These are phyloP conservation scores for Trametes sanguinea DNA, from an alignment of 768 basidiomycete species.

Conservation along the genomic window DNA sequence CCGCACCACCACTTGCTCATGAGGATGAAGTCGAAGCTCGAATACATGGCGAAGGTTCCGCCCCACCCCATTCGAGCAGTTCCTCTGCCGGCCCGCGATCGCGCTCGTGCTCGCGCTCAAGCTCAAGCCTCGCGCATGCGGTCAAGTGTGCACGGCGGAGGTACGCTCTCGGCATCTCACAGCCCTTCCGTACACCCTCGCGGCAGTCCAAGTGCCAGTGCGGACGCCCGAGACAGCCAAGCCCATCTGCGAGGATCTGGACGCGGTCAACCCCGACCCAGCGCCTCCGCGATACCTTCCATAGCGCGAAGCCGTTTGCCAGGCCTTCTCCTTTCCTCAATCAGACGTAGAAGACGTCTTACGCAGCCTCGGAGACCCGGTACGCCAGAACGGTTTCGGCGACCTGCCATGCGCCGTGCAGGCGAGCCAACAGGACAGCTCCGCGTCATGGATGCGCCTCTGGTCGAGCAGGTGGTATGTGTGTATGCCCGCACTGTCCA, in stretches of 20 bases:
- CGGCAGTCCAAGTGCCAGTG: background rate
- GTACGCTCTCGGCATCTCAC: background rate
- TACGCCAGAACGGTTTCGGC: background rate
- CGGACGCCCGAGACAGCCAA: background rate
- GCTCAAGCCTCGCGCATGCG: background rate
- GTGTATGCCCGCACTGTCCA: too few species aligned
- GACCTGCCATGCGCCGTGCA: background rate
- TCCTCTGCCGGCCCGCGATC: background rate
- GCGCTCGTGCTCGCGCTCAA: background rate
- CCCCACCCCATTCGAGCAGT: conserved; percentile 2
- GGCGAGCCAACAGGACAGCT: background rate
- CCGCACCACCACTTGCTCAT: conserved; percentile 5
- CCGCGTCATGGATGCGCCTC: background rate
- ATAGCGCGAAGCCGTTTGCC: conserved; percentile 2
- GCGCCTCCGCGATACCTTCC: conserved; percentile 19
- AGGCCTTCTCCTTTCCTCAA: background rate
- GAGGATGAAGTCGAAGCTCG: background rate
- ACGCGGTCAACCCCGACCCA: background rate
- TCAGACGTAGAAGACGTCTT: background rate
- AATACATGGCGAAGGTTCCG: background rate
- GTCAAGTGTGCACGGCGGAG: background rate
- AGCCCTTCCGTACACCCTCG: background rate
- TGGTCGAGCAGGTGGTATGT: too few species aligned
- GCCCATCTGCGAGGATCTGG: background rate
- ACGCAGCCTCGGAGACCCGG: background rate